Conservation (phyloP, 495 filamentous ascomycete genomes). For the Penicillium bovifimosum region DNA sequence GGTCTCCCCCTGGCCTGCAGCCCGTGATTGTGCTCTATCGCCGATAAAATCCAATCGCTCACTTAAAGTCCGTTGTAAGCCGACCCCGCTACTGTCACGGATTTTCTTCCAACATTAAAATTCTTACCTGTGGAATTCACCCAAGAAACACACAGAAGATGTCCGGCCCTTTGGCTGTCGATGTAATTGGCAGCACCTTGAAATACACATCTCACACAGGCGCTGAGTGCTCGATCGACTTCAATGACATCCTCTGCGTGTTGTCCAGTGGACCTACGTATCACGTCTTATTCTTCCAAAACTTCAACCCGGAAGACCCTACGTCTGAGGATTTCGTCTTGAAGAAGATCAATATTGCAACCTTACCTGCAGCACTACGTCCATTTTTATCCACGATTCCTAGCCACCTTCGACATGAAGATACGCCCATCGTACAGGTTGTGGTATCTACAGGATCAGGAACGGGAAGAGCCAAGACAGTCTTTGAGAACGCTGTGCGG, state of each 20-base stretch:
- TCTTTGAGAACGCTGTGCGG: conserved; percentile 52
- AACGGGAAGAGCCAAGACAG: conserved; percentile 50
- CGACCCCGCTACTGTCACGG: neutral
- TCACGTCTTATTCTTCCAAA: conserved; percentile 27
- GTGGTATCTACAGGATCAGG: conserved; percentile 73
- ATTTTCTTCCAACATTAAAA: neutral
- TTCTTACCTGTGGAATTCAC: neutral
- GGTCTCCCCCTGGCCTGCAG: no score
- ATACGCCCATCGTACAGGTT: conserved; percentile 46
- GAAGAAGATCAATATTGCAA: conserved; percentile 11
- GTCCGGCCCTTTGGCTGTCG: neutral
- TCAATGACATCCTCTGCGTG: conserved; percentile 29
- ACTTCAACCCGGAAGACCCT: neutral
- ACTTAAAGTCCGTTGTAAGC: neutral
- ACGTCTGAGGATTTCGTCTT: conserved; percentile 6
- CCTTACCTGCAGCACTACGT: conserved; percentile 17
- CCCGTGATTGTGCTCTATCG: no score
- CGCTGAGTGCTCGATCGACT: conserved; percentile 14
- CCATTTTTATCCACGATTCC: conserved; percentile 20
- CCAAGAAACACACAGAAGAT: neutral
- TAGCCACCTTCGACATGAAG: conserved; percentile 16
- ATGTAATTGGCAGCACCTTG: conserved; percentile 10
- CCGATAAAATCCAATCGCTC: no score
- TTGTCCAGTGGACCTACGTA: conserved; percentile 5
- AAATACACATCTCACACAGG: conserved; percentile 15